Base-by-base conservation (phyloP, 2,329 filamentous ascomycete species). In the Dothideomycetes sp. region DNA sequence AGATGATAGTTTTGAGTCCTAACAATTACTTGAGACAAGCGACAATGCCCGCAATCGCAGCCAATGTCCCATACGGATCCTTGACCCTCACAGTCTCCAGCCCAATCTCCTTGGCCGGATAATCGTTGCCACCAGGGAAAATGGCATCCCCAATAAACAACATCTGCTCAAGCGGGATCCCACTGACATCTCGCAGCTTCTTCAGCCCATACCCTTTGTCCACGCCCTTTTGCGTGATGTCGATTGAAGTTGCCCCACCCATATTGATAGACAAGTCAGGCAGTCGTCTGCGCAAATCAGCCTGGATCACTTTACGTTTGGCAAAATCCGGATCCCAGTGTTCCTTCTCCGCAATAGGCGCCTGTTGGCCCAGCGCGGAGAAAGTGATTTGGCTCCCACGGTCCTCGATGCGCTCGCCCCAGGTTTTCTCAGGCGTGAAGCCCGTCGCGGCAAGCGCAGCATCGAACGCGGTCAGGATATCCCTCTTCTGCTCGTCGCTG, bases 81-180 rank as follows among this genome's bases (percentile, higher is more conserved):
- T 47, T 48, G 4, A 54, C 51, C 9, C 31, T 33, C 11, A 53
- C 48, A 7, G 51, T 54, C 44, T 49, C 39, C 36, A 51, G 38
- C 7, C 55, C 58, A 15, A 60, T 38, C 46, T 61, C 45, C 46
- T 58, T 55, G 4, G 56, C 52, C 3, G 58, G 58, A 46, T 60
- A 61, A 40, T 63, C 60, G 38, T 63, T 63, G 11, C 61, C 60
- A 15, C 58, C 60, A 1, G 60, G 58, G 39, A 61, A 62, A 32
- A 63, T 59, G 12, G 61, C 61, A 45, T 64, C 60, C 8, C 60
- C 61, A n/a, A 64, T 58, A 39, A 64, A 63, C 48, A 63, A 53
- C 53, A 63, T 61, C 45, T 55, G 43, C 37, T 59, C 53, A 15
- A 63, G 51, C 16, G 57, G 47, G 16, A 63, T 59, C 4, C 54